phyloP scores from a whole-genome alignment of 169 alveolate genomes.

The Plasmodium fragile region DNA sequence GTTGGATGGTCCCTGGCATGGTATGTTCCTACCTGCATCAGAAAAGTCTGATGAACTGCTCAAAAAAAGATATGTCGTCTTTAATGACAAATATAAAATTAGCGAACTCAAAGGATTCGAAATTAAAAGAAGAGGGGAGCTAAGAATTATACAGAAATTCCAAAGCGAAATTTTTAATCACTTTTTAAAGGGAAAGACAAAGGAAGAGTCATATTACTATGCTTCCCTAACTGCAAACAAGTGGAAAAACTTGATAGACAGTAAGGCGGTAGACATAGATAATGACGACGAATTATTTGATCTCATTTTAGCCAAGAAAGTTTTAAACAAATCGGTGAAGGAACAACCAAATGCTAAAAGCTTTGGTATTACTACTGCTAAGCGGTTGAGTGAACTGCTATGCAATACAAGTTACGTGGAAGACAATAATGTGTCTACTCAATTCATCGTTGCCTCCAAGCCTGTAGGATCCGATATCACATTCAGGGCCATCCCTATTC shows the following conservation, averaged over 20 bases:
- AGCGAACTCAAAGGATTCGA: constrained; percentile 97
- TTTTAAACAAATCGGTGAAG: constrained; percentile 91
- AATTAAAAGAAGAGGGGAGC: constrained; percentile 99
- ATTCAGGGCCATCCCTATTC: constrained; percentile 97
- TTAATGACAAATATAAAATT: constrained; percentile 93
- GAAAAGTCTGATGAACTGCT: constrained; percentile 96
- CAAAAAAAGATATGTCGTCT: constrained; percentile 97
- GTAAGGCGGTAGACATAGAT: constrained; percentile 91
- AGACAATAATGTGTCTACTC: constrained; percentile 90
- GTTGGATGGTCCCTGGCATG: constrained; percentile 99
- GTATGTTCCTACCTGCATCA: constrained; percentile 98
- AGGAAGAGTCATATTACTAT: constrained; percentile 95
- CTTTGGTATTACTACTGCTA: constrained; percentile 95
- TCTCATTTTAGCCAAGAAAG: constrained; percentile 93
- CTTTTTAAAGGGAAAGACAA: constrained; percentile 94
- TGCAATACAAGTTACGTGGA: constrained; percentile 88
- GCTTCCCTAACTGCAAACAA: constrained; percentile 95
- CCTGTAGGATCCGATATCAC: constrained; percentile 95
- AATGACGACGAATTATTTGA: constrained; percentile 95
- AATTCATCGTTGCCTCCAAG: constrained; percentile 92
- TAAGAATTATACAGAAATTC: constrained; percentile 96
- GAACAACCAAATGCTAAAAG: constrained; percentile 95
- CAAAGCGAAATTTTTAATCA: constrained; percentile 97
- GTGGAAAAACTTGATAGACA: constrained; percentile 93
- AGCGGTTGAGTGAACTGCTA: constrained; percentile 94